Evolutionary conservation across 2,329 filamentous ascomycete genomes (phyloP).

Genomic region (Aspergillus calidoustus): DNA sequence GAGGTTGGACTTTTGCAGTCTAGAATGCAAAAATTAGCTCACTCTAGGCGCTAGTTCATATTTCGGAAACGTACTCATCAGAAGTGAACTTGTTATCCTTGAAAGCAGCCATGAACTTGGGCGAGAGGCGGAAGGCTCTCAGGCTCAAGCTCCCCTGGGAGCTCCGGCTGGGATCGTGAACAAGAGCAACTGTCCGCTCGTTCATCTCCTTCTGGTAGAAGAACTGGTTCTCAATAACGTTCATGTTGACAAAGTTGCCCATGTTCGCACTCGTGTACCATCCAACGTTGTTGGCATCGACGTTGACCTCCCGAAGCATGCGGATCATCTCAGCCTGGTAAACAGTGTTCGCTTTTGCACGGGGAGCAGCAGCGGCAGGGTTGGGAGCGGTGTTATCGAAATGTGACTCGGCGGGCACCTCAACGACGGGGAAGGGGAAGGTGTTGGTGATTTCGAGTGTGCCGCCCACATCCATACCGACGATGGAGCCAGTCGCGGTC

Average conservation of each 20-base stretch:
- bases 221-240: slow-evolving; percentile 97
- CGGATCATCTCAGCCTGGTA: slow-evolving; percentile 99
- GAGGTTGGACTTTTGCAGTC: slow-evolving; percentile 91
- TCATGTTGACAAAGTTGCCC: slow-evolving; percentile 95
- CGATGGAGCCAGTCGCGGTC: slow-evolving; percentile 83
- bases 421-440: slow-evolving; percentile 89
- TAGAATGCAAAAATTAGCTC: slow-evolving; percentile 46
- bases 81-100: slow-evolving; percentile 98
- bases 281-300: slow-evolving; percentile 95
- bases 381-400: slow-evolving; percentile 71
- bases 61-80: slow-evolving; percentile 72
- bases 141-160: slow-evolving; percentile 89
- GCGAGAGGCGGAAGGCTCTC: slow-evolving; percentile 88
- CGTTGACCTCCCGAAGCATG: slow-evolving; percentile 94
- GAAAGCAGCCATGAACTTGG: slow-evolving; percentile 83
- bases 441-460: slow-evolving; percentile 90
- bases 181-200: slow-evolving; percentile 82
- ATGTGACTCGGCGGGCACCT: slow-evolving; percentile 72
- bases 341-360: slow-evolving; percentile 83
- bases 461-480: slow-evolving; percentile 86
- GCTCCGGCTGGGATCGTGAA: slow-evolving; percentile 94
- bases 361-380: slow-evolving; percentile 82
- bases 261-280: slow-evolving; percentile 99
- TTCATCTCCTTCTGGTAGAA: slow-evolving; percentile 94
- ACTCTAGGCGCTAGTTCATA: not conserved